Evolutionary conservation across 2,329 filamentous ascomycete genomes (phyloP).

Genomic region (Triangularia verruculosa): DNA sequence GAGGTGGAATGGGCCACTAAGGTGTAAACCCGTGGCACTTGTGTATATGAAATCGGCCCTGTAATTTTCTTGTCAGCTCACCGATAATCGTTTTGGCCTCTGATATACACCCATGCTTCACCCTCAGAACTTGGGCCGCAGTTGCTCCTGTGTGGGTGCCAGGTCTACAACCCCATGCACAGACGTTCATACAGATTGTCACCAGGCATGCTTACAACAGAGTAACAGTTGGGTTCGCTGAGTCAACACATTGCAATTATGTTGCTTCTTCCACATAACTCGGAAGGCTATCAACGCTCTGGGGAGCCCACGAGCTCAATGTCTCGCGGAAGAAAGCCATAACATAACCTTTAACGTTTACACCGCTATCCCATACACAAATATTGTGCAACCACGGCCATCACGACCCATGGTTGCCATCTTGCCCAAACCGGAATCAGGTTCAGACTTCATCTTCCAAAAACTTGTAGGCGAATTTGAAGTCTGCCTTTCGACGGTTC

Average conservation of each 20-base stretch:
- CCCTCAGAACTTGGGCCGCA: background rate
- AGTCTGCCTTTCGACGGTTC: conserved; percentile 96
- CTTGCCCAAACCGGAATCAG: background rate
- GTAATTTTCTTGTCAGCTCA: background rate
- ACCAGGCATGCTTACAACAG: background rate
- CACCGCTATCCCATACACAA: background rate
- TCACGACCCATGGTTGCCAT: background rate
- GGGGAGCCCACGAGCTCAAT: background rate
- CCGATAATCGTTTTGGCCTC: background rate
- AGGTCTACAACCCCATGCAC: background rate
- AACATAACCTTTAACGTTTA: background rate
- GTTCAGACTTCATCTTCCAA: conserved; percentile 78
- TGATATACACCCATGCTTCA: background rate
- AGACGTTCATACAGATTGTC: background rate
- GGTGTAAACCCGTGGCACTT: background rate
- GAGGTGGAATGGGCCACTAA: background rate
- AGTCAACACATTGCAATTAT: background rate
- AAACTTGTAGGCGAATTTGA: conserved; percentile 98
- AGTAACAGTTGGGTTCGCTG: background rate
- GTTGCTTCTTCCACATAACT: background rate
- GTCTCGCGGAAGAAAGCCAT: background rate
- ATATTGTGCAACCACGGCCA: background rate
- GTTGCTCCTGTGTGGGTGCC: background rate
- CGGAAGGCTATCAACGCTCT: background rate
- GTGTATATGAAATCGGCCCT: background rate